Percentiles rank a stretch among this genome's conserved stretches.
Evolutionary conservation across 139 green algal species (phyloP).

Genomic region (Coccomyxa sp.): DNA sequence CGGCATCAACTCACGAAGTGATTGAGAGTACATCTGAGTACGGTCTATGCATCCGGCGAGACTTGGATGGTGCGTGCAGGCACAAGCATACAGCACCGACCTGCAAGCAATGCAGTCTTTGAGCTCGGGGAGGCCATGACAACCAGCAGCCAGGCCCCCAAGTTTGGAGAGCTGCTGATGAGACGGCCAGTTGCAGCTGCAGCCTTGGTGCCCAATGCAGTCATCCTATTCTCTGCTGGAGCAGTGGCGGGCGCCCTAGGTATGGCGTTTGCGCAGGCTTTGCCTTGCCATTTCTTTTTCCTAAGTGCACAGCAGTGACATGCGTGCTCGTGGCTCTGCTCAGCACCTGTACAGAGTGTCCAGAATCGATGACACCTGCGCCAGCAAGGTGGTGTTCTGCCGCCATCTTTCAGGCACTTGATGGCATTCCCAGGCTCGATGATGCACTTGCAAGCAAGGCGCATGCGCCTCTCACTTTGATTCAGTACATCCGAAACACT

Average conservation of each 20-base stretch:
- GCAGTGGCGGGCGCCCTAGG: conserved; percentile 71
- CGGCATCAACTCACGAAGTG: no score
- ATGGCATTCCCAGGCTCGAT: no score
- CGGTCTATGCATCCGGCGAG: no score
- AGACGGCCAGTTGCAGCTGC: conserved; percentile 32
- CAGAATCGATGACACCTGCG: neutral
- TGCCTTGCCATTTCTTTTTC: neutral
- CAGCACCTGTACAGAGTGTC: neutral
- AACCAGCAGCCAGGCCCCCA: neutral
- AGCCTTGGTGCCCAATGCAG: conserved; percentile 42
- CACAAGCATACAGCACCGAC: no score
- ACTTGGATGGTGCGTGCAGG: no score
- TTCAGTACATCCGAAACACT: no score
- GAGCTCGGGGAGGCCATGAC: neutral
- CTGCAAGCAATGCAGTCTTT: no score
- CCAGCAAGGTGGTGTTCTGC: no score
- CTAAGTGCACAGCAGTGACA: neutral
- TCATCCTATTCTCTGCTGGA: conserved; percentile 69
- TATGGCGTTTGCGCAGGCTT: neutral
- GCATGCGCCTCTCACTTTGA: no score
- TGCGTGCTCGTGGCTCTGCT: neutral
- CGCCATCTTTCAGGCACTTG: neutral
- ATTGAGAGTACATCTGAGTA: no score
- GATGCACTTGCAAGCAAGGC: no score
- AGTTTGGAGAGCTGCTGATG: conserved; percentile 4